Conservation (phyloP, 2,329 filamentous ascomycete species). For the Chrysoporthe puriensis region DNA sequence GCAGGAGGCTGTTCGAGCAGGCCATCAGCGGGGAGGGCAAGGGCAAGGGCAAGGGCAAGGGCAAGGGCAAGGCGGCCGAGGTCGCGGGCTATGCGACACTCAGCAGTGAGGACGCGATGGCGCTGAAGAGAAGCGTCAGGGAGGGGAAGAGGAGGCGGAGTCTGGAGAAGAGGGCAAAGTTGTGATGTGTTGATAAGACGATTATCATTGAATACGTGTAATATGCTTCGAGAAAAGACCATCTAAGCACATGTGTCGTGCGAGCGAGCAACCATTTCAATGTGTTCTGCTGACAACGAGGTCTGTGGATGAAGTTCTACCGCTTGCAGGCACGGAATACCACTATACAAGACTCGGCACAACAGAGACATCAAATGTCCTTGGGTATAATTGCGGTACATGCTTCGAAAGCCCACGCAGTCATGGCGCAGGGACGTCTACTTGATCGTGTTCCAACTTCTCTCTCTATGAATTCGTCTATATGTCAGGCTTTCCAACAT, state of each 20-base stretch:
- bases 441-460: neutral
- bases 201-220: neutral
- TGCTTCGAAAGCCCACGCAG: neutral
- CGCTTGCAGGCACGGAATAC: neutral
- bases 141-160: slow-evolving; percentile 53
- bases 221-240: neutral
- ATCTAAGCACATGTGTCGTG: neutral
- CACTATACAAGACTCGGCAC: neutral
- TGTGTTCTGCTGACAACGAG: neutral
- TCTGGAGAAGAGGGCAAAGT: slow-evolving; percentile 54
- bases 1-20: slow-evolving; percentile 68
- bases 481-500: neutral
- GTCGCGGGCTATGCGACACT: slow-evolving; percentile 40
- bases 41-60: slow-evolving; percentile 33
- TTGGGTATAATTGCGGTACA: neutral
- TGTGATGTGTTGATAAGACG: slow-evolving; percentile 38
- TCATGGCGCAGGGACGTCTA: neutral
- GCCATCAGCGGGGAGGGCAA: slow-evolving; percentile 40
- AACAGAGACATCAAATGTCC: neutral
- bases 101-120: slow-evolving; percentile 54
- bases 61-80: slow-evolving; percentile 42
- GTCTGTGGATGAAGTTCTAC: neutral
- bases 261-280: neutral
- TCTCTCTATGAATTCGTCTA: neutral
- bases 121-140: slow-evolving; percentile 47